Base-by-base conservation (phyloP, 495 filamentous ascomycete genomes). In the Hypomontagnella submonticulosa region DNA sequence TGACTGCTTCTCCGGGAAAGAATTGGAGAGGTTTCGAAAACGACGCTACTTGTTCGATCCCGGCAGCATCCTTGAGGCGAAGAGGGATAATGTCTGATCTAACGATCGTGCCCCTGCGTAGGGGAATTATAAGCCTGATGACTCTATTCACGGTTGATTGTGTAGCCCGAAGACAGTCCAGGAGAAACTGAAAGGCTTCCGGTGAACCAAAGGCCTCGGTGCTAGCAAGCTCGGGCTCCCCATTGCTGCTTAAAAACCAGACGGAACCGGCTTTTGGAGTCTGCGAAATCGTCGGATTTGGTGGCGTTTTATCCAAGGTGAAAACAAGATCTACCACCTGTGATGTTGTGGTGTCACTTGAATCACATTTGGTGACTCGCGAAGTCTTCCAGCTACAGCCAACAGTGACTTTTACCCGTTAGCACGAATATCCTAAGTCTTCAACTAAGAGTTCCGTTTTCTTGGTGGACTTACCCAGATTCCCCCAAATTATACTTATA, bases 51-150 rank as follows among this genome's bases (percentile, higher is more conserved):
- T 34, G 40, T 11, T 73, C 65, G 30, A 57, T 48, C 46, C 64
- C 66, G 18, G 40, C 41, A 23, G 68, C 55, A 23, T 66, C 61
- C 9, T 40, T 61, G 8, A 73, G 65, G 32, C 71, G 71, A 41
- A 60, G 59, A 32, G 71, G 60, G 16, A 73, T 34, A 43, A 73
- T 71, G 44, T 73, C 68, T 20, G 71, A 73, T 15, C 54, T 57
- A 34, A 52, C 20, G 23, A 71, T 61, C 12, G 59, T 61, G 8
- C 68, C 71, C 37, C 8, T 36, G 4, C 51, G 50, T 4, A 66
- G 20, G 32, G 71, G 71, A 23, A 67, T 52, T 3, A 73, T 41
- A 19, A 71, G 57, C 37, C 71, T 68, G 2, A 42, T 64, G 40
- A 61, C 16, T 36, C 62, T 60, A 12, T 43, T 30, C 18, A 33